Base-by-base conservation (phyloP, 2,329 filamentous ascomycete species). In the Penicillium frequentans region DNA sequence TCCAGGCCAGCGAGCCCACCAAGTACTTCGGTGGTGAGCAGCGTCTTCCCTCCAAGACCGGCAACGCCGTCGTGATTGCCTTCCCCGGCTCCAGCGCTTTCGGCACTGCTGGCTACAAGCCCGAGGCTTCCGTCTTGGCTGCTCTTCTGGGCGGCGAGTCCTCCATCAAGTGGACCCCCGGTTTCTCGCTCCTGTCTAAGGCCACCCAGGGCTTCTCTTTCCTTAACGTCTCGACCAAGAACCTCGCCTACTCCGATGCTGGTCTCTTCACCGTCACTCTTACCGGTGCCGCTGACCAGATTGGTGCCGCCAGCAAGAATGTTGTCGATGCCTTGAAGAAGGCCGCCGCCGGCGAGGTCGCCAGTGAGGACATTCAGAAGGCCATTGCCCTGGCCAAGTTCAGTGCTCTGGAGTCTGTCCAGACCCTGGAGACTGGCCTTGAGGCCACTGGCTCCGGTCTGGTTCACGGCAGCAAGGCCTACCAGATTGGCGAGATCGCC, bases 11-110 rank as follows among this genome's bases (percentile, higher is more conserved):
- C 60, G 77, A 85, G 65, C 82, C 89, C 63, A 85, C 86, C 74
- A 95, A 93, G 79, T 99, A 98, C 86, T 90, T 86, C 72, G 95
- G 95, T 76, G 96, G 95, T 73, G 92, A 99, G 83, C 91, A 96
- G 82, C 91, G 95, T 68, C 90, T 90, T 66, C 83, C 90, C 63
- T 90, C 91, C 76, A 82, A 82, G 58, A 81, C 82, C 64, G 89
- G 90, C 66, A 97, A 96, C 80, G 84, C 92, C 44, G 75, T 96
- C 68, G 90, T 96, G 66, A 86, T 99, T 72, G 95, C 87, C 62
- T 98, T 99, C 89, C 90, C 92, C 56, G 93, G 93, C 59, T 92
- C 91, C 62, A 90, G 91, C 78, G 87, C 88, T 37, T 85, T 85
- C 70, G 87, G 86, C 39, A 75, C 81, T 67, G 82, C 83, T 63